Evolutionary conservation across 805 yeast species (phyloP).

Genomic region (Saturnispora ahearnii): DNA sequence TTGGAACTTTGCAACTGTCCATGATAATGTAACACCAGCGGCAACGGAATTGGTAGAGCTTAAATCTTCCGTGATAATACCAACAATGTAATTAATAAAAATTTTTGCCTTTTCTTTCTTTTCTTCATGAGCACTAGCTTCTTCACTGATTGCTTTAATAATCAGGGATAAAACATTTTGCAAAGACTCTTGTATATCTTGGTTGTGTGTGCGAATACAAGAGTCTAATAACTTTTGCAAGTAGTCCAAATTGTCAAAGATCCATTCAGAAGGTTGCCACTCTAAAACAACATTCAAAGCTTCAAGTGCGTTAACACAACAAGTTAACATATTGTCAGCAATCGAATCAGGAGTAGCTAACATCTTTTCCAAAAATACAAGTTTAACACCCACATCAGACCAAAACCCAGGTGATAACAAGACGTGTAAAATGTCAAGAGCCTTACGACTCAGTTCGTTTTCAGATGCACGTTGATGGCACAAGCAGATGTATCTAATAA

Average conservation of each 20-base stretch:
- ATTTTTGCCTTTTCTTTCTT: conserved; percentile 32
- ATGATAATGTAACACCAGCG: conserved; percentile 76
- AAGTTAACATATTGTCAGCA: conserved; percentile 59
- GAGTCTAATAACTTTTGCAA: conserved; percentile 71
- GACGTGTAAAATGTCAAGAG: conserved; percentile 67
- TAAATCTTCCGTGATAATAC: conserved; percentile 73
- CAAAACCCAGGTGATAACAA: conserved; percentile 66
- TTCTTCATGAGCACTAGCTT: conserved; percentile 44
- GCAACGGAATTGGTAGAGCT: conserved; percentile 63
- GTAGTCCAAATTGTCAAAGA: conserved; percentile 56
- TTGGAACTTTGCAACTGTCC: conserved; percentile 68
- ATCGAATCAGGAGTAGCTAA: conserved; percentile 68
- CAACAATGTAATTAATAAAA: conserved; percentile 52
- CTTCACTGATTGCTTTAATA: conserved; percentile 52
- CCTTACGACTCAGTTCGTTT: conserved; percentile 70
- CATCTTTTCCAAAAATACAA: conserved; percentile 82
- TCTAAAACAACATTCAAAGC: conserved; percentile 77
- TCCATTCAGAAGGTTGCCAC: conserved; percentile 73
- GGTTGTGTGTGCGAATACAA: conserved; percentile 72
- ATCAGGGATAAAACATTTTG: conserved; percentile 68
- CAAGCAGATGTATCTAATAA: conserved; percentile 81
- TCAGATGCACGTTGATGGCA: conserved; percentile 80
- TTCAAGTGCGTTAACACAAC: conserved; percentile 84
- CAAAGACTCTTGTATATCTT: conserved; percentile 76
- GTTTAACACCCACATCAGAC: conserved; percentile 83